A percentile compares a stretch with the other conserved stretches of the same genome.
These are phyloP conservation scores for Stereum hirsutum DNA, from an alignment of 1,284 basidiomycete species.

Conservation along the genomic window DNA sequence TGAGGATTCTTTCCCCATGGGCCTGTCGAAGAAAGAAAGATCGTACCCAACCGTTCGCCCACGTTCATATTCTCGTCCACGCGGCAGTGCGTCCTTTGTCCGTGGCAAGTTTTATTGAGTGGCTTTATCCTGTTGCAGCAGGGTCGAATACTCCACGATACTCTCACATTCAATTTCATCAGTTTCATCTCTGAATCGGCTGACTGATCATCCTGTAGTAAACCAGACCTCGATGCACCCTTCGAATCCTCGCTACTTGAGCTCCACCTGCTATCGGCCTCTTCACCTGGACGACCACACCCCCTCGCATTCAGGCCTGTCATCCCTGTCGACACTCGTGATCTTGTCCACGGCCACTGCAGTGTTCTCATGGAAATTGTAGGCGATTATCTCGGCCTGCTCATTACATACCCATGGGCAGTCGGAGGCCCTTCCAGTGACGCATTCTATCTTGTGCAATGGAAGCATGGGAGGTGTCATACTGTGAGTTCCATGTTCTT, in stretches of 20 bases:
- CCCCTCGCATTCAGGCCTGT: conserved; percentile 28
- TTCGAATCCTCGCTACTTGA: conserved; percentile 12
- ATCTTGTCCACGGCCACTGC: conserved; percentile 14
- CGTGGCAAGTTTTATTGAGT: no score
- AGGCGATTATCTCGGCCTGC: conserved; percentile 35
- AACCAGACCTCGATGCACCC: no score
- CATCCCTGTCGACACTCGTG: conserved; percentile 20
- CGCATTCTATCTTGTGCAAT: conserved; percentile 30
- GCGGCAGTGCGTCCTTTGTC: no score
- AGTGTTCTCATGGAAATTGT: conserved; percentile 38
- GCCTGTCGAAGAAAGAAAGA: no score
- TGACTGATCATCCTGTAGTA: no score
- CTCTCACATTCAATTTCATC: no score
- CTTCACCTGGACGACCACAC: conserved; percentile 32
- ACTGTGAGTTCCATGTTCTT: conserved; percentile 20
- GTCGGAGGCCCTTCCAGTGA: conserved; percentile 16
- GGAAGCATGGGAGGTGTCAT: conserved; percentile 29
- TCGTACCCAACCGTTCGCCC: no score
- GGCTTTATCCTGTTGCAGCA: no score
- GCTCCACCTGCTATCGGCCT: conserved; percentile 29
- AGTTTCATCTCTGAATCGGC: no score
- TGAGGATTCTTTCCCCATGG: no score
- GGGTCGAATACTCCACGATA: no score
- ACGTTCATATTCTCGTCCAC: no score
- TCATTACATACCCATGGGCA: conserved; percentile 22